Base-by-base conservation (phyloP, 768 basidiomycete species). In the Pisolithus albus region DNA sequence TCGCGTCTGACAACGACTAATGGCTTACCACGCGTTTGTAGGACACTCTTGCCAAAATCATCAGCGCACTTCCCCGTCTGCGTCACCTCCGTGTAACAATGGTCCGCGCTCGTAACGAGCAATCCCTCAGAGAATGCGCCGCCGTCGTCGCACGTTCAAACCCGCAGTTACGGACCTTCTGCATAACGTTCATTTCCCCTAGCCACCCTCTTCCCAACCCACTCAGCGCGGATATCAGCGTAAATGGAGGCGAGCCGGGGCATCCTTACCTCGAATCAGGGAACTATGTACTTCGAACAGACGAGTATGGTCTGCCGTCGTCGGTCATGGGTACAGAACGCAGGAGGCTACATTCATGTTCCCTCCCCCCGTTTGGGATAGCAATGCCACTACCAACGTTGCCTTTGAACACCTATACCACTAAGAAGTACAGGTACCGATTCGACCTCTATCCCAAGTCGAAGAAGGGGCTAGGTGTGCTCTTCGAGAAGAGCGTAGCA, bases 91-190 rank as follows among this genome's bases (percentile, higher is more conserved):
- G 76, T 26, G 70, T 87, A 11, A 81, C 83, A 6, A 74, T 88
- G 42, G 85, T 89, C 54, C 79, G 77, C 59, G 80, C 82, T 53
- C 79, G 80, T 26, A 81, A 82, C 32, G 84, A 87, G 53, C 80
- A 80, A 50, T 64, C 79, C 3, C 75, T 88, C 46, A 66, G 77
- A 7, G 63, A 72, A 23, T 80, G 84, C 49, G 85, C 84, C 13
- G 68, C 73, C 4, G 79, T 78, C 32, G 79, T 89, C 52, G 84
- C 84, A 13, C 78, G 70, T 53, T 69, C 73, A 28, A 86, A 86
- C 57, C 87, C 87, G 0, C 83, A 83, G 24, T 71, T 89, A n/a
- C 66, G 72, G 21, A 68, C 73, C 19, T 88, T 88, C 67, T 73
- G 74, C 11, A 74, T 89, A 47, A 77, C 81, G 2, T 86, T 85